Percentiles rank a stretch among this genome's conserved stretches.
Conservation (phyloP, 2,329 filamentous ascomycete species). For the Aspergillaceae sp. region DNA sequence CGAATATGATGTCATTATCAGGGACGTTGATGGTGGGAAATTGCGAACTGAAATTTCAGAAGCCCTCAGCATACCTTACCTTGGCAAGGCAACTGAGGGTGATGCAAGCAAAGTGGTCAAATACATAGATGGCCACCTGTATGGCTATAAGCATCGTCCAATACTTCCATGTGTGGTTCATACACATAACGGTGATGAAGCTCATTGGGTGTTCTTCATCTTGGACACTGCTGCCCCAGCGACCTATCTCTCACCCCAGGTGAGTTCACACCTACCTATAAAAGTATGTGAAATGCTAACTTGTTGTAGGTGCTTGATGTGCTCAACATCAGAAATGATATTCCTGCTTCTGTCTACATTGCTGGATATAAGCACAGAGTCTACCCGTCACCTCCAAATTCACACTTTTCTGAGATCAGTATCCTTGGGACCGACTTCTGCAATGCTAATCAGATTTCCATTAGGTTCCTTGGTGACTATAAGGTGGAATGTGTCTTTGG, state of each 20-base stretch:
- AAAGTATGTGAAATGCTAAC: not conserved
- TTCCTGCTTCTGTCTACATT: not conserved
- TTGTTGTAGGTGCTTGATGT: not conserved
- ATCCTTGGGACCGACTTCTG: not conserved
- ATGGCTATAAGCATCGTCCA: not conserved
- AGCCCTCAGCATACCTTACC: not conserved
- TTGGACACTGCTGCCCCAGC: not conserved
- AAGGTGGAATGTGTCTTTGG: not conserved
- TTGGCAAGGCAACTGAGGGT: not conserved
- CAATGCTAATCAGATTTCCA: not conserved
- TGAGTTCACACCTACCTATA: not conserved
- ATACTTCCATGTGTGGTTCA: not conserved
- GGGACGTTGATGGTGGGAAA: not conserved
- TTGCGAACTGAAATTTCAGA: not conserved
- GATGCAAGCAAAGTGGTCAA: not conserved
- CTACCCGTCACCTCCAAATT: not conserved
- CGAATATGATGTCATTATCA: not conserved
- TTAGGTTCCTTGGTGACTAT: not conserved
- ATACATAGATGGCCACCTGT: not conserved
- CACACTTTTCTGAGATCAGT: not conserved
- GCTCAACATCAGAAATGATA: not conserved
- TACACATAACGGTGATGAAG: not conserved
- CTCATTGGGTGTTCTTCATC: not conserved
- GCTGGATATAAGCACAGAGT: not conserved
- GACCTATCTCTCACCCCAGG: not conserved